Evolutionary conservation across 192 early-diverging fungal species (phyloP), one percentile per base, ranked within the genome.

Genomic region (Coemansia umbellata): DNA sequence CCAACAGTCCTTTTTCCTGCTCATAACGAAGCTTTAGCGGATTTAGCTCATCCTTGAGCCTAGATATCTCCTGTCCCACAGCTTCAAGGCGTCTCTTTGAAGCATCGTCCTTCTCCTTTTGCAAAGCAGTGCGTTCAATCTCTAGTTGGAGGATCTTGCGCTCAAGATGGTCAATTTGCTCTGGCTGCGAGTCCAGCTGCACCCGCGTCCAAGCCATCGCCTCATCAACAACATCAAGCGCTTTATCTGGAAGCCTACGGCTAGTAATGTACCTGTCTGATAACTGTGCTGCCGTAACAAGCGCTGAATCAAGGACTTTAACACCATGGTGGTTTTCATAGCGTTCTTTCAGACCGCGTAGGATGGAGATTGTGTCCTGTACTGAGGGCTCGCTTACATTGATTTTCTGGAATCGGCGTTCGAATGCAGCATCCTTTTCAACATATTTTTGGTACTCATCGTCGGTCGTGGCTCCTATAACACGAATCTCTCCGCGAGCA

Each of bases 381-480:
- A 91, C 87, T 17, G 79, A 76, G 3, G 89, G 89, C 65, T 91
- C 89, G 41, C 66, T 77, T 7, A 91, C 86, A 11, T 69, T 60
- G 37, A 91, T 85, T 66, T 82, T 82, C 51, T 89, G 89, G 78
- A 91, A 87, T 3, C 89, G 74, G 21, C 89, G 81, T 63, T 87
- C 89, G 65, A 91, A 90, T 7, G 89, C 89, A 2, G 89, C 81
- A 36, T 91, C 89, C 63, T 89, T 91, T 50, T 91, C 89, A 5
- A 99, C 85, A 50, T 94, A 83, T 63, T 94, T 88, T 51, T 91
- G 89, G 77, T 97, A 99, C 80, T 99, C 97, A 48, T 81, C 83
- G 13, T 97, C 72, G 4, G 97, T 99, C 14, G 97, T 99, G 1
- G 95, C 95, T 41, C 97, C 97, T 69, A 97, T 95, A 42, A 93